A percentile compares a stretch with the other conserved stretches of the same genome.
These are phyloP conservation scores for Lathyrus aphaca DNA, from an alignment of 306 rosid genomes.

Conservation along the genomic window DNA sequence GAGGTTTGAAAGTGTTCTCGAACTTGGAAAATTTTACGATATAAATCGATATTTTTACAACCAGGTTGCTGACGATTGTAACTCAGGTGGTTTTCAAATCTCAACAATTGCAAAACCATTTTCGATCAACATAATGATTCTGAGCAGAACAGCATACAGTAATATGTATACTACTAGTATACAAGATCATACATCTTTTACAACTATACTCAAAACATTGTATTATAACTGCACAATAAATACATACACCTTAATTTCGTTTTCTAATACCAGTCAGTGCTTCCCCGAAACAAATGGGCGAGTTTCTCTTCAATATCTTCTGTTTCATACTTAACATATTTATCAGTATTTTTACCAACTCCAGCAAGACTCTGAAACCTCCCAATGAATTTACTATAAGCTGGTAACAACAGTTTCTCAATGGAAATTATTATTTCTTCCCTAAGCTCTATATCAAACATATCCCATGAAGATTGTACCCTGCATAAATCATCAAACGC, in stretches of 20 bases:
- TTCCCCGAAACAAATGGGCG: constrained; percentile 59
- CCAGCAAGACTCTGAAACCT: constrained; percentile 61
- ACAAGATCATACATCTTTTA: constrained; percentile 38
- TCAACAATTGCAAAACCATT: neutral
- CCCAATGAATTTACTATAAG: constrained; percentile 61
- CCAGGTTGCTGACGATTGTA: neutral
- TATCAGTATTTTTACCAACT: constrained; percentile 61
- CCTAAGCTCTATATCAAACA: constrained; percentile 57
- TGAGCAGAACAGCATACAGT: neutral
- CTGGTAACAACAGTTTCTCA: constrained; percentile 55
- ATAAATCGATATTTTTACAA: too few species aligned
- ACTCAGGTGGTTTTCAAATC: neutral
- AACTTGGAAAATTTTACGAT: too few species aligned
- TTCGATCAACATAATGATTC: neutral
- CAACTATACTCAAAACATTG: constrained; percentile 39
- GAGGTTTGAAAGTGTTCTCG: neutral
- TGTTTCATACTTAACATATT: constrained; percentile 54
- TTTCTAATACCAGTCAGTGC: constrained; percentile 65
- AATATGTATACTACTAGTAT: constrained; percentile 18
- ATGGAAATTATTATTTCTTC: constrained; percentile 59
- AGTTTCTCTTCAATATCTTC: constrained; percentile 68
- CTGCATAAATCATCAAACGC: constrained; percentile 59
- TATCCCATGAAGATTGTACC: constrained; percentile 57
- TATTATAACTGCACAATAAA: constrained; percentile 41
- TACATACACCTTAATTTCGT: constrained; percentile 49